Conservation (phyloP, 805 yeast species). For the Candida fluviatilis region DNA sequence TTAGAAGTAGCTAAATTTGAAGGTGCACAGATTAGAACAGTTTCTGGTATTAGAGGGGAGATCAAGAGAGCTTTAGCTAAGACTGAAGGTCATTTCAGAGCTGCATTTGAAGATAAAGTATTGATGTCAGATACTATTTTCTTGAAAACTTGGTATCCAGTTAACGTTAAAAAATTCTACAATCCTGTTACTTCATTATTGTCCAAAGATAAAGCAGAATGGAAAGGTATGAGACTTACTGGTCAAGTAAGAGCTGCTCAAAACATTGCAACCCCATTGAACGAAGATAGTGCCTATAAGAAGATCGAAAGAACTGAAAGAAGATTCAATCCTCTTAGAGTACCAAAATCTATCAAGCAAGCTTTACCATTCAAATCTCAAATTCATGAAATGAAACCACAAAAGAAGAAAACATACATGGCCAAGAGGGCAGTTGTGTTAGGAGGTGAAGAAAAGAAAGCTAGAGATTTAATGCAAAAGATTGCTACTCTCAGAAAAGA, state of each 20-base stretch:
- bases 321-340: constrained; percentile 80
- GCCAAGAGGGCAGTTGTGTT: constrained; percentile 89
- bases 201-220: constrained; percentile 69
- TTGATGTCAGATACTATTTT: constrained; percentile 86
- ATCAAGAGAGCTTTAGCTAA: constrained; percentile 90
- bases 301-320: constrained; percentile 84
- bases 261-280: constrained; percentile 58
- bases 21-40: constrained; percentile 96
- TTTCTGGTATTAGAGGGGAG: constrained; percentile 96
- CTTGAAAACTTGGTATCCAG: constrained; percentile 96
- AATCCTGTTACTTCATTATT: constrained; percentile 94
- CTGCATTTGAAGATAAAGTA: constrained; percentile 94
- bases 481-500: constrained; percentile 80
- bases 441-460: constrained; percentile 90
- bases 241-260: constrained; percentile 86
- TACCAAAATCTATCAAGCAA: constrained; percentile 73
- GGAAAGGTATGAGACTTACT: constrained; percentile 96
- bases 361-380: constrained; percentile 91
- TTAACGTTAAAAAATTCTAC: constrained; percentile 82
- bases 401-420: constrained; percentile 75
- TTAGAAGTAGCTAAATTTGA: constrained; percentile 96
- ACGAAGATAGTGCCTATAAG: constrained; percentile 46
- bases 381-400: constrained; percentile 83
- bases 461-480: constrained; percentile 83
- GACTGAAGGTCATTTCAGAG: constrained; percentile 95